Base-by-base conservation (phyloP, 768 basidiomycete genomes). In the Sistotremastrum niveocremeum region DNA sequence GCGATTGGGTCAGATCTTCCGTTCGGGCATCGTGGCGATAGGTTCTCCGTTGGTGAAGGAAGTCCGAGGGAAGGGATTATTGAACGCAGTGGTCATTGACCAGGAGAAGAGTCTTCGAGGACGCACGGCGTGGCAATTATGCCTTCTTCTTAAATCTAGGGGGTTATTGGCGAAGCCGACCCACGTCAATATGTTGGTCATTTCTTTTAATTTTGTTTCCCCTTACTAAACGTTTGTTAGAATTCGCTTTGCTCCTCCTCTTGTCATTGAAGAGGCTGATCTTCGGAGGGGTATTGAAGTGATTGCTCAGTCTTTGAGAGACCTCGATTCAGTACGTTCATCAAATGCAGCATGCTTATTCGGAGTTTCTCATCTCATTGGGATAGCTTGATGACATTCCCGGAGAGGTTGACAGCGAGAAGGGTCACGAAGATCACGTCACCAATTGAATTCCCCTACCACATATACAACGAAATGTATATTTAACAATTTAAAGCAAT, bases 81-180 rank as follows among this genome's bases (percentile, higher is more conserved):
- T 99, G 53, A 98, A 97, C 59, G 94, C 94, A 6, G 72, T 99
- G 30, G 85, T 97, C 28, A 88, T 98, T 46, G 81, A 97, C 57
- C 89, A 97, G 68, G 62, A 65, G 49, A 75, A 75, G 67, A 88
- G 84, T 55, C 62, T 51, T 41, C 84, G 76, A 63, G 82, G 85
- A 10, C 68, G 89, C 43, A 81, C 85, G 1, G 95, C 93, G 4
- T 99, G 94, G 95, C 88, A 98, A 61, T 70, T 98, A 45, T 98
- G 95, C 64, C 59, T 98, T 58, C 62, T 97, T 56, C 64, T 98
- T 61, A 94, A 93, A 79, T 81, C 79, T 54, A 75, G 86, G 40
- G 90, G 91, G 4, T 75, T 97, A 46, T 67, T 99, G 51, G 94
- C 93, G 31, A 98, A 99, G 71, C 93, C 95, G 8, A 97, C 94